A percentile compares a stretch with the other conserved stretches of the same genome.
Evolutionary conservation across 2,329 filamentous ascomycete species (phyloP).

Genomic region (Ascochyta viciae-villosae): DNA sequence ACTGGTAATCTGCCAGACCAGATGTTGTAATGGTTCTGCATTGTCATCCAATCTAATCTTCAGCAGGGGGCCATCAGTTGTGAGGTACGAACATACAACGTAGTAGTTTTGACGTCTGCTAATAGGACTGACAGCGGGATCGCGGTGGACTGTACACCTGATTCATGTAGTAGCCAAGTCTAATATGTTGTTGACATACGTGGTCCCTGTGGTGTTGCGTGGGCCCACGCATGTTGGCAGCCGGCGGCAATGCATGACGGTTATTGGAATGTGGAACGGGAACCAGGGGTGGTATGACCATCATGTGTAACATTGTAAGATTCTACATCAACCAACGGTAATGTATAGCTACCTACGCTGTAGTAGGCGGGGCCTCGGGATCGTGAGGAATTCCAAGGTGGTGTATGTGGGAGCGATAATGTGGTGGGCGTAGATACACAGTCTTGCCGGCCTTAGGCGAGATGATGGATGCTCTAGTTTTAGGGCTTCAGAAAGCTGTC

Average conservation of each 20-base stretch:
- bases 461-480: neutral
- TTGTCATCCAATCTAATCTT: neutral
- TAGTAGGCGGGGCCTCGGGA: neutral
- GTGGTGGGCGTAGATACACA: neutral
- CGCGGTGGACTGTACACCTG: neutral
- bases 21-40: neutral
- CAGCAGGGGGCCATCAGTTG: neutral
- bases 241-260: neutral
- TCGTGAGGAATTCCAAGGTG: neutral
- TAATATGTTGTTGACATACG: conserved; percentile 1
- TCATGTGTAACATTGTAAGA: conserved; percentile 5
- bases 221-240: neutral
- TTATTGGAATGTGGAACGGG: conserved; percentile 18
- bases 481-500: neutral
- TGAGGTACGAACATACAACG: neutral
- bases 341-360: neutral
- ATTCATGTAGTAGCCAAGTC: neutral
- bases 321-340: neutral
- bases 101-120: neutral
- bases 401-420: neutral
- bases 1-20: neutral
- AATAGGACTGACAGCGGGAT: neutral
- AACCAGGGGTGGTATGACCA: conserved; percentile 1
- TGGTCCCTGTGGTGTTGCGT: neutral
- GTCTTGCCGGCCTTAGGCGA: neutral